These are phyloP conservation scores for Ricinus communis DNA, from an alignment of 345 rosid genomes.

Conservation along the genomic window DNA sequence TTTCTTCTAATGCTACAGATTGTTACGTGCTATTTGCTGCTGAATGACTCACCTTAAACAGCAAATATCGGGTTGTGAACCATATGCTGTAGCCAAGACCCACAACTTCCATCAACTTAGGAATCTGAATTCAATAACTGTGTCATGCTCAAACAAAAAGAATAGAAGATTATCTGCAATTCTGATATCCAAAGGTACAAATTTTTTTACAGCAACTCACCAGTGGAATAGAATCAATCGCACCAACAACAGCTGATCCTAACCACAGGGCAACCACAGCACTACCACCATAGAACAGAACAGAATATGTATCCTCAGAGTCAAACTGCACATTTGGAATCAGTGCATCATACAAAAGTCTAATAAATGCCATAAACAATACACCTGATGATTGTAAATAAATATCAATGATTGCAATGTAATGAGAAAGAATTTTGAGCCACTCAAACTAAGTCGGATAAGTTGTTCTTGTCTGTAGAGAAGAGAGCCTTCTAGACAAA, in stretches of 20 bases:
- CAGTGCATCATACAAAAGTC: background rate
- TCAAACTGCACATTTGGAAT: constrained; percentile 51
- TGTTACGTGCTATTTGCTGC: background rate
- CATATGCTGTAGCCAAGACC: constrained; percentile 86
- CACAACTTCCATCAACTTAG: constrained; percentile 83
- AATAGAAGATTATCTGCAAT: background rate
- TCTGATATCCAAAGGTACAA: background rate
- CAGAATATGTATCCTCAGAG: constrained; percentile 53
- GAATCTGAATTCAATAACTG: constrained; percentile 46
- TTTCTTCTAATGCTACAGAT: background rate
- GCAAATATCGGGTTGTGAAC: constrained; percentile 73
- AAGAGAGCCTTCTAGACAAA: background rate
- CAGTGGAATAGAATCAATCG: constrained; percentile 87
- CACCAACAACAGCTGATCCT: constrained; percentile 53
- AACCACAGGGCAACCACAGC: constrained; percentile 66
- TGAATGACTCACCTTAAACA: constrained; percentile 60
- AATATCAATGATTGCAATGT: too few species aligned
- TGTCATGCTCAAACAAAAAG: background rate
- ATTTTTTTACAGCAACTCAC: constrained; percentile 33
- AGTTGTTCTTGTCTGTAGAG: background rate
- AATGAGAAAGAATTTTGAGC: too few species aligned
- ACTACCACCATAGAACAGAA: constrained; percentile 59
- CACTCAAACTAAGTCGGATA: background rate
- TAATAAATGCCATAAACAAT: background rate
- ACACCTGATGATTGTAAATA: background rate